These are phyloP conservation scores for Cymbidium sinense DNA, from an alignment of 106 monocot genomes.

Conservation along the genomic window DNA sequence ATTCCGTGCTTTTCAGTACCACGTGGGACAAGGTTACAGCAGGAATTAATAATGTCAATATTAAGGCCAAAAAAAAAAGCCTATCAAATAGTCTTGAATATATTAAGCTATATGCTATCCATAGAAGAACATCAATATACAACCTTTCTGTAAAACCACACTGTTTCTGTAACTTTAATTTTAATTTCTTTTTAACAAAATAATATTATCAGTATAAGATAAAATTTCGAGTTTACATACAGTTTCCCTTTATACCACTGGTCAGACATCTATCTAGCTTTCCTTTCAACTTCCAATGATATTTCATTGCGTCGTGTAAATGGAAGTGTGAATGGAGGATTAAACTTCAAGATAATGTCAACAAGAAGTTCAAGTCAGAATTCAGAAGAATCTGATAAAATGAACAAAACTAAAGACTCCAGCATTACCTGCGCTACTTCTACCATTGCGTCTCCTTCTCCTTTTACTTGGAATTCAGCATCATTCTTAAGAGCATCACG, in stretches of 20 bases:
- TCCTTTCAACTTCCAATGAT: constrained; percentile 64
- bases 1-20: neutral
- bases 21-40: neutral
- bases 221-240: too few relatives aligned
- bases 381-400: neutral
- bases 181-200: too few relatives aligned
- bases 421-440: constrained; percentile 83
- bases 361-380: neutral
- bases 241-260: too few relatives aligned
- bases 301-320: constrained; percentile 81
- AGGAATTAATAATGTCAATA: neutral
- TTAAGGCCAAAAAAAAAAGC: too few relatives aligned
- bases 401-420: neutral
- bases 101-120: too few relatives aligned
- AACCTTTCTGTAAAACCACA: too few relatives aligned
- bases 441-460: constrained; percentile 38
- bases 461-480: constrained; percentile 50
- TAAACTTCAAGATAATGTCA: constrained; percentile 43
- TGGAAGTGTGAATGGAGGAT: constrained; percentile 90
- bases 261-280: neutral
- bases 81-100: too few relatives aligned
- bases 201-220: too few relatives aligned
- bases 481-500: constrained; percentile 47
- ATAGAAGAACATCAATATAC: too few relatives aligned
- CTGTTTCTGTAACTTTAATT: too few relatives aligned